Percentiles rank a stretch among this genome's conserved stretches.
These are phyloP conservation scores for Pestalotiopsis sp. DNA, from an alignment of 2,329 filamentous ascomycete genomes.

Conservation along the genomic window DNA sequence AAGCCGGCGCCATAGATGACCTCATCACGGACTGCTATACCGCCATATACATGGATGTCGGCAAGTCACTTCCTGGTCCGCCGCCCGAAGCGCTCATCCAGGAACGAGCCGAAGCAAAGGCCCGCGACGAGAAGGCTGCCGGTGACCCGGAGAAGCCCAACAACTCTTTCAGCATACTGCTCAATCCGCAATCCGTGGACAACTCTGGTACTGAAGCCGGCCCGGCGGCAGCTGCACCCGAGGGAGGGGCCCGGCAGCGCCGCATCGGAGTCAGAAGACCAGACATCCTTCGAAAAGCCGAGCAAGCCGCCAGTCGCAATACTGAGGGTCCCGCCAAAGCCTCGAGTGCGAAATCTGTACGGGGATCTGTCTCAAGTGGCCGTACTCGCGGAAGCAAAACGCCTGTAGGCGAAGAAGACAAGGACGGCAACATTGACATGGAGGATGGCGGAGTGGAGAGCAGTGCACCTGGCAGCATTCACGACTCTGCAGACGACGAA, in stretches of 20 bases:
- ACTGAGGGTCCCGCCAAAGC: constrained; percentile 51
- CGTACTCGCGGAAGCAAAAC: constrained; percentile 44
- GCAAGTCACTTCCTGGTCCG: constrained; percentile 58
- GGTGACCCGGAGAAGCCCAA: constrained; percentile 36
- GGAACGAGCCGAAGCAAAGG: constrained; percentile 36
- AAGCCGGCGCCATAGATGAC: constrained; percentile 84
- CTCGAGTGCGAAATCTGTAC: constrained; percentile 44
- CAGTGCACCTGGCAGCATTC: constrained; percentile 61
- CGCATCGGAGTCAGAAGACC: constrained; percentile 53
- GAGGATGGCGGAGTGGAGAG: constrained; percentile 33
- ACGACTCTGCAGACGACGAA: constrained; percentile 70
- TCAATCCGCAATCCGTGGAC: constrained; percentile 44
- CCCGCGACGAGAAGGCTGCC: constrained; percentile 30
- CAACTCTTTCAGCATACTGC: constrained; percentile 42
- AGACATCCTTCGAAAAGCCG: constrained; percentile 64
- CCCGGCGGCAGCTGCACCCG: constrained; percentile 35
- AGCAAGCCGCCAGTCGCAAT: constrained; percentile 56
- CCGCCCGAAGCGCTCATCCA: constrained; percentile 50
- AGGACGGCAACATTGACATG: constrained; percentile 37
- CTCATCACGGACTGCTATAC: constrained; percentile 92
- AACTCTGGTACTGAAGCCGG: constrained; percentile 38
- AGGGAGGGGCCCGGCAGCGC: constrained; percentile 41
- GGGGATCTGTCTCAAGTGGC: constrained; percentile 54
- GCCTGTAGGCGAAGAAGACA: constrained; percentile 34
- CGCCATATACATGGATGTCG: constrained; percentile 70